Evolutionary conservation across 352 stramenopile species (phyloP), one percentile per base, ranked within the genome.

Genomic region (Pythium insidiosum): DNA sequence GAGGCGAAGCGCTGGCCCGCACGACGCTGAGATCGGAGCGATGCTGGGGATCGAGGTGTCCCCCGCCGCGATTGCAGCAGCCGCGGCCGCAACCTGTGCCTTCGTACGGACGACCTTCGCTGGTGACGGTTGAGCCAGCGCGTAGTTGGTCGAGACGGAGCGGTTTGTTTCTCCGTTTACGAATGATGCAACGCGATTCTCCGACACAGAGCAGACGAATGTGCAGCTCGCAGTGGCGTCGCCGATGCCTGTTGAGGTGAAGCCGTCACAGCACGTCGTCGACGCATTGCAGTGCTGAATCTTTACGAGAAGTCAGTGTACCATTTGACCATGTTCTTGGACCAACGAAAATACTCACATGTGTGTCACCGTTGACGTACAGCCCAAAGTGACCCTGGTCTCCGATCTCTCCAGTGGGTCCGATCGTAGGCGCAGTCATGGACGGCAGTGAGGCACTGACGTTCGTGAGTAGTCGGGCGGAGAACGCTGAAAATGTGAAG

Each of bases 251-350:
- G 22, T 13, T 1, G 36, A 15, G 43, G 73, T 49, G 36, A 61
- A 80, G n/a, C 60, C 53, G 37, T 93, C 91, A 44, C 89, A 97
- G 54, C 91, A 97, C 19, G 73, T 74, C 19, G 57, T 50, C 1
- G 83, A 93, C 0, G 66, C 63, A 47, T 97, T 97, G 63, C 88
- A 97, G 45, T 96, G 96, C 44, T 95, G 61, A 24, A 97, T 46
- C 72, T 93, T 55, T 9, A 21, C 13, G 9, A 21, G 4, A 24
- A 35, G 10, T 38, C 26, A 15, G 22, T 22, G 23, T 25, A 26
- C 19, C 35, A 5, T 26, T 16, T 13, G 40, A 26, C 19, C 22
- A 12, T 24, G 13, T 24, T 20, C n/a, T 16, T 15, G 29, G 6
- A 25, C 21, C 21, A 35, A 10, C 21, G n/a, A n/a, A n/a, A n/a